A percentile compares a stretch with the other conserved stretches of the same genome.
Conservation (phyloP, 192 early-diverging fungal genomes). For the Gryganskiella cystojenkinii region DNA sequence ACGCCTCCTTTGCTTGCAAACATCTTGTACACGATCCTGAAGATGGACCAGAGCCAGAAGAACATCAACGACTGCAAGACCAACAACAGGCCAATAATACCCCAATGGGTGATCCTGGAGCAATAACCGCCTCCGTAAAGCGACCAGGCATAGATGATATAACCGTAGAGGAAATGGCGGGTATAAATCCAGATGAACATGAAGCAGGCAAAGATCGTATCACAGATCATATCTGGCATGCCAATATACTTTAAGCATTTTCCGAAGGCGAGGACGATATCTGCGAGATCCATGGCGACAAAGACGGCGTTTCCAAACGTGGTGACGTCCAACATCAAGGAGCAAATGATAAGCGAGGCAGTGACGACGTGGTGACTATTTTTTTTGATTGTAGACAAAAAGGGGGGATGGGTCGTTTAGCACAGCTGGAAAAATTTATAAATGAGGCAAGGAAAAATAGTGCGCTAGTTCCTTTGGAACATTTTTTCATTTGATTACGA, state of each 20-base stretch:
- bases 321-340: slow-evolving; percentile 75
- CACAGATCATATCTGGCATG: slow-evolving; percentile 67
- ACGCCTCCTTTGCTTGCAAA: slow-evolving; percentile 46
- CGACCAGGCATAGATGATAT: slow-evolving; percentile 72
- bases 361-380: slow-evolving; percentile 81
- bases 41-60: slow-evolving; percentile 83
- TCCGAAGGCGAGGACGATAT: slow-evolving; percentile 79
- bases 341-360: slow-evolving; percentile 70
- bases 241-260: slow-evolving; percentile 84
- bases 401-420: not conserved
- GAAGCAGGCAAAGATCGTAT: slow-evolving; percentile 80
- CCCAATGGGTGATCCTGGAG: slow-evolving; percentile 55
- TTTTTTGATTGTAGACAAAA: not conserved
- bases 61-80: slow-evolving; percentile 75
- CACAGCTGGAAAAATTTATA: not conserved
- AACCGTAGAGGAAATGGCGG: slow-evolving; percentile 74
- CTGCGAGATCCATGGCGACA: slow-evolving; percentile 82
- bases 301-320: slow-evolving; percentile 83
- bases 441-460: not conserved
- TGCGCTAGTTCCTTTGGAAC: not conserved
- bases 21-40: slow-evolving; percentile 54
- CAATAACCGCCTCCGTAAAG: slow-evolving; percentile 68
- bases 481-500: not conserved
- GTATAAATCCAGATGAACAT: slow-evolving; percentile 80
- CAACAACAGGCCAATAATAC: slow-evolving; percentile 67